A percentile compares a stretch with the other conserved stretches of the same genome.
Evolutionary conservation across 768 basidiomycete species (phyloP).

Genomic region (Lepiota venenata): DNA sequence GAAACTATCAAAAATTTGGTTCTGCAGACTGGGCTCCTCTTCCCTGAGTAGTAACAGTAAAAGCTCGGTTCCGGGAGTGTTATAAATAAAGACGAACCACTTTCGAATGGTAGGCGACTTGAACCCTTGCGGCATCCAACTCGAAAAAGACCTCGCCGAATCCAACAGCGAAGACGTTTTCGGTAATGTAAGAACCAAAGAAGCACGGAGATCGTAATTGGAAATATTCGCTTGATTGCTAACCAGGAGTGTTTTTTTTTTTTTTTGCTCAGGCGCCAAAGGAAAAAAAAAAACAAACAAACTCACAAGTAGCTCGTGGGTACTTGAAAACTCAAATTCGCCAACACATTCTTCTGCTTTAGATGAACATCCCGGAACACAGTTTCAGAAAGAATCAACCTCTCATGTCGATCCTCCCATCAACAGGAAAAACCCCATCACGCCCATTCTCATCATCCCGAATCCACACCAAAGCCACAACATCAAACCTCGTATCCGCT

Average conservation of each 20-base stretch:
- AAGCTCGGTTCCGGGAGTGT: constrained; percentile 10
- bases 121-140: constrained; percentile 23
- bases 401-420: constrained; percentile 12
- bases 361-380: constrained; percentile 25
- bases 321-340: constrained; percentile 22
- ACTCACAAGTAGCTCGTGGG: constrained; percentile 31
- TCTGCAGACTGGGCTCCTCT: constrained; percentile 14
- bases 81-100: constrained; percentile 26
- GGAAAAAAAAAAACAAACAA: not conserved
- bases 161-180: constrained; percentile 26
- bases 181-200: constrained; percentile 30
- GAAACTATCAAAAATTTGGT: constrained; percentile 31
- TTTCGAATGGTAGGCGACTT: constrained; percentile 18
- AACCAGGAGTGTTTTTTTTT: no score
- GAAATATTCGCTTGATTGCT: constrained; percentile 23
- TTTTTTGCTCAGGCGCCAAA: no score
- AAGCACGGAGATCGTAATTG: constrained; percentile 32
- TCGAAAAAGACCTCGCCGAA: constrained; percentile 25
- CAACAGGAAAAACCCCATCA: not conserved
- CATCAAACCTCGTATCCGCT: constrained; percentile 15
- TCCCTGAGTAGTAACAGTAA: not conserved
- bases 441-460: not conserved
- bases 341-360: constrained; percentile 20
- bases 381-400: constrained; percentile 23
- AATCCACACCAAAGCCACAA: constrained; percentile 18